Conservation (phyloP, 257 asterid genomes). For the Solanum megistacrolobum region DNA sequence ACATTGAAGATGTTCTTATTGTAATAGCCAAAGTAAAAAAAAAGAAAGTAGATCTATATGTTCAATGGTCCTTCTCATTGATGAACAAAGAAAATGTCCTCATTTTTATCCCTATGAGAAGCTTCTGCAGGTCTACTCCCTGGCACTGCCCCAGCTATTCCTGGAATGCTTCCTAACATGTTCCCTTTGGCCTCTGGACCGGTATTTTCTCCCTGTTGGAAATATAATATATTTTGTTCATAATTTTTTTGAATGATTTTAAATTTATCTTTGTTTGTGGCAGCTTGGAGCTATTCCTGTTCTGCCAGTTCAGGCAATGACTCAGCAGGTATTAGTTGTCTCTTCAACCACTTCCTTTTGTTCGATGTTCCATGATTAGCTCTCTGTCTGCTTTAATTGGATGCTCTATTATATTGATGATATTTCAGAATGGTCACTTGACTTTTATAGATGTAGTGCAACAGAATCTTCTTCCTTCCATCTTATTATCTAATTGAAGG, state of each 20-base stretch:
- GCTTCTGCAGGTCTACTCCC: conserved; percentile 70
- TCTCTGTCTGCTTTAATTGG: neutral
- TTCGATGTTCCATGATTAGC: neutral
- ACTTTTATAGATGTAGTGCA: neutral
- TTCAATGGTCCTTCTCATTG: neutral
- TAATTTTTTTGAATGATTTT: neutral
- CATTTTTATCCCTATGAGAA: conserved; percentile 9
- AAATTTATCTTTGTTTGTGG: conserved; percentile 4
- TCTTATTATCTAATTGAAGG: neutral
- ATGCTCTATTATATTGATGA: neutral
- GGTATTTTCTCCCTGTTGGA: conserved; percentile 28
- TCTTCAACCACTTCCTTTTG: neutral
- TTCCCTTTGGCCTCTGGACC: conserved; percentile 67
- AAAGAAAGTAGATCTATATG: neutral
- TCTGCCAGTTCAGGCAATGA: conserved; percentile 95
- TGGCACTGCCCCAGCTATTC: conserved; percentile 51
- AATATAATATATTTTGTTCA: neutral
- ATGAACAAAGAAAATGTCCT: neutral
- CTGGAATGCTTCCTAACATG: conserved; percentile 82
- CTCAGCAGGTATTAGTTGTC: conserved; percentile 73
- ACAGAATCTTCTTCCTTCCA: neutral
- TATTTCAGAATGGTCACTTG: neutral
- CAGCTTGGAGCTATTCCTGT: conserved; percentile 73
- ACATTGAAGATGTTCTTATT: neutral
- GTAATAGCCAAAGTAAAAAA: neutral